Conservation (phyloP, 129 eudicot species). For the sunflower (Helianthus annuus) region DNA sequence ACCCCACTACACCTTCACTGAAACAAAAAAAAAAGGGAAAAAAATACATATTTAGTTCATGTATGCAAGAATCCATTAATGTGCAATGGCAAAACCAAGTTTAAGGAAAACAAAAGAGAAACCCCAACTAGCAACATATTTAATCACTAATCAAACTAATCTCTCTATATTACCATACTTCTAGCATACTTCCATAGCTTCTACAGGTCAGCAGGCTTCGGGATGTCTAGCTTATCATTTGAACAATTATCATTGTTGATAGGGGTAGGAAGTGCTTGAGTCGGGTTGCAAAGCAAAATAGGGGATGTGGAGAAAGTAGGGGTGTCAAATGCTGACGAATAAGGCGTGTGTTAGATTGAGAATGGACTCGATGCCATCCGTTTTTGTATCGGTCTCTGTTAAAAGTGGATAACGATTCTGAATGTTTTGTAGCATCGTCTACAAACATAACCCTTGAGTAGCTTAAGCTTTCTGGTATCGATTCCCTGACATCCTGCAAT, state of each 20-base stretch:
- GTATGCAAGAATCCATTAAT: too few species aligned
- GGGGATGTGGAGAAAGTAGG: conserved; percentile 78
- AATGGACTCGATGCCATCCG: conserved; percentile 84
- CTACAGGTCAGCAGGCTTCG: conserved; percentile 54
- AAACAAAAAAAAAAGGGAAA: too few species aligned
- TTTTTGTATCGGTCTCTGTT: conserved; percentile 73
- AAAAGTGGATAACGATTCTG: conserved; percentile 59
- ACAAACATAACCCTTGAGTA: conserved; percentile 62
- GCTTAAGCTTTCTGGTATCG: conserved; percentile 49
- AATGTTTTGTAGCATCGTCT: conserved; percentile 63
- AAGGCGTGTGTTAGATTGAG: conserved; percentile 76
- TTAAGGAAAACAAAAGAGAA: too few species aligned
- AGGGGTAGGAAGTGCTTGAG: conserved; percentile 46
- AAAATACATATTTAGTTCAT: too few species aligned
- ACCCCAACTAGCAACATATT: conserved; percentile 18
- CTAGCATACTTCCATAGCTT: conserved; percentile 70
- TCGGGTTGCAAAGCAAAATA: conserved; percentile 54
- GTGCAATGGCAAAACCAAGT: too few species aligned
- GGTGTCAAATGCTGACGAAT: conserved; percentile 77
- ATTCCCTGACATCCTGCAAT: conserved; percentile 57
- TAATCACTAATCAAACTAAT: conserved; percentile 28
- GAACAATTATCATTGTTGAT: conserved; percentile 22
- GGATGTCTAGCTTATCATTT: conserved; percentile 40
- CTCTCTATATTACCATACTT: conserved; percentile 42
- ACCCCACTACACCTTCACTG: too few species aligned